Conservation (phyloP, 495 filamentous ascomycete genomes). For the Neurospora tetrasperma region DNA sequence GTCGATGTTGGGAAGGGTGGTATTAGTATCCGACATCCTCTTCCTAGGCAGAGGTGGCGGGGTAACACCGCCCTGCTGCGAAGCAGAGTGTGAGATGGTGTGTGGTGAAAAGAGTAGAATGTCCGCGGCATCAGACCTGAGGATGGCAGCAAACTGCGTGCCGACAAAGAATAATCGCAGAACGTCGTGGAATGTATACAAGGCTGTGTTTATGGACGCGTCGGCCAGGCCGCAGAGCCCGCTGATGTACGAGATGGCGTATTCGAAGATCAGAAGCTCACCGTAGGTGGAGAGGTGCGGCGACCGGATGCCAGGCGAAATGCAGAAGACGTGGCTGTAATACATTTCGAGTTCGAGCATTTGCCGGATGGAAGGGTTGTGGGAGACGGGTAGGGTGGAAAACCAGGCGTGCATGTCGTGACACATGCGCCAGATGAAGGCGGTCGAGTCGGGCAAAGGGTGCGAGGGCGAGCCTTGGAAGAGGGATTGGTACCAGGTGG, state of each 20-base stretch:
- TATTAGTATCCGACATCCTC: constrained; percentile 12
- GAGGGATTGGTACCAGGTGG: constrained; percentile 70
- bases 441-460: constrained; percentile 47
- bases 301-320: constrained; percentile 63
- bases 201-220: constrained; percentile 37
- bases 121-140: constrained; percentile 43
- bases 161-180: constrained; percentile 63
- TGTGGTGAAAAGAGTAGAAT: constrained; percentile 28
- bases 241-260: constrained; percentile 62
- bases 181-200: constrained; percentile 65
- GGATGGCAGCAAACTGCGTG: constrained; percentile 56
- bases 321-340: constrained; percentile 74
- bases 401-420: constrained; percentile 57
- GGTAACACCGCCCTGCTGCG: constrained; percentile 14
- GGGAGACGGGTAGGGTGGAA: constrained; percentile 46
- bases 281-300: constrained; percentile 55
- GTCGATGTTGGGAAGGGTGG: constrained; percentile 30
- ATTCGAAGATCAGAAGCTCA: constrained; percentile 69
- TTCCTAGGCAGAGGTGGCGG: constrained; percentile 29
- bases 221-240: constrained; percentile 46
- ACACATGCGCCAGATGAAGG: constrained; percentile 54
- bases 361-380: constrained; percentile 49
- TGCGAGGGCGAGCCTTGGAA: constrained; percentile 56
- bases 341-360: constrained; percentile 72
- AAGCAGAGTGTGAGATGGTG: constrained; percentile 17